A percentile compares a stretch with the other conserved stretches of the same genome.
phyloP scores from a whole-genome alignment of 192 early-diverging fungal species.

The Rhizoclosmatium sp. region DNA sequence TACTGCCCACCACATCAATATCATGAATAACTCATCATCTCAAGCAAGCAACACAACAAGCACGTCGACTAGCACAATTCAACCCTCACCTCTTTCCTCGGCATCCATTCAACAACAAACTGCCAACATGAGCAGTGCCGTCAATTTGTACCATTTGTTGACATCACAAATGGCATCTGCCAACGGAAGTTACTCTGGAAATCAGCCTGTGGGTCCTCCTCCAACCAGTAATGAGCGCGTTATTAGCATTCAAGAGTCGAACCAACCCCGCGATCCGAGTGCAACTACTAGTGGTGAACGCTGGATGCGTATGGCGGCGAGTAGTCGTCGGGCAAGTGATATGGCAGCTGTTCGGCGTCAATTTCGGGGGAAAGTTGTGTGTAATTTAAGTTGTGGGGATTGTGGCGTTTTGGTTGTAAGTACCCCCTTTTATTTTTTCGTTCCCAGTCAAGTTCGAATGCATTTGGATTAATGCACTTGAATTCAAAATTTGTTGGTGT shows the following conservation, averaged over 20 bases:
- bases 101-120: background rate
- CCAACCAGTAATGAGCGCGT: background rate
- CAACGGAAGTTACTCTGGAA: background rate
- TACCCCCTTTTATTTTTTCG: constrained; percentile 4
- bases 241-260: constrained; percentile 7
- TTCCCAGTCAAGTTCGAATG: constrained; percentile 43
- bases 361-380: constrained; percentile 48
- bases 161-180: constrained; percentile 25
- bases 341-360: constrained; percentile 38
- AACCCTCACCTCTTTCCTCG: background rate
- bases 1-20: background rate
- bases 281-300: constrained; percentile 31
- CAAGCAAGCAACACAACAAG: background rate
- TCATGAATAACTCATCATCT: background rate
- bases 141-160: constrained; percentile 31
- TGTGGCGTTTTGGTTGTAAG: constrained; percentile 41
- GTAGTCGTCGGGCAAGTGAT: constrained; percentile 30
- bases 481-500: constrained; percentile 46
- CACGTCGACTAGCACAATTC: background rate
- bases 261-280: background rate
- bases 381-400: constrained; percentile 44
- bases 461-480: constrained; percentile 49
- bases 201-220: background rate
- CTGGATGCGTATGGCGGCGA: constrained; percentile 39
- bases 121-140: constrained; percentile 21